Conservation (phyloP, 2,329 filamentous ascomycete species). For the Arthroderma uncinatum region DNA sequence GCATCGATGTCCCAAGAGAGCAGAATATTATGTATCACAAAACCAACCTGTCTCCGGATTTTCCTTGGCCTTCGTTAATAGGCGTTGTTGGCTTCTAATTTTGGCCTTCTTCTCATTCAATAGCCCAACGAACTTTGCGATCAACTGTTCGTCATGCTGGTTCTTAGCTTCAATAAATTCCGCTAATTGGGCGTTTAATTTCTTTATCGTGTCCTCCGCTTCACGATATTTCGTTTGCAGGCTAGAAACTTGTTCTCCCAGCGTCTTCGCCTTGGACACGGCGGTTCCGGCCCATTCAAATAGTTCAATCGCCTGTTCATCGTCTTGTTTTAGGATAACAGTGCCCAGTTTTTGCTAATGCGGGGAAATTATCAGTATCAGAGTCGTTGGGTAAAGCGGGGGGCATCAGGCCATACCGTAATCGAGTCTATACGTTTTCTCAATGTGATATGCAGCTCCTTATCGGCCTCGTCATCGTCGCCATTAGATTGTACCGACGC, state of each 20-base stretch:
- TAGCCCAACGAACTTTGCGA: slow-evolving; percentile 48
- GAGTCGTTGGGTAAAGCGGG: background rate
- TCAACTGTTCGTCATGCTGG: slow-evolving; percentile 45
- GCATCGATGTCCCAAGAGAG: background rate
- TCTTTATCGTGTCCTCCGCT: slow-evolving; percentile 41
- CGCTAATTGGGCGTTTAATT: slow-evolving; percentile 45
- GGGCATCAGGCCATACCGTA: slow-evolving; percentile 25
- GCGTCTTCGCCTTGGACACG: slow-evolving; percentile 32
- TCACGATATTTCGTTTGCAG: slow-evolving; percentile 32
- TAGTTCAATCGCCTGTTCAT: slow-evolving; percentile 45
- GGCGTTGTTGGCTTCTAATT: slow-evolving; percentile 50
- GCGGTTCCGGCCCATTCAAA: slow-evolving; percentile 47
- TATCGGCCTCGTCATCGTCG: slow-evolving; percentile 20
- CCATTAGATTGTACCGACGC: slow-evolving; percentile 18
- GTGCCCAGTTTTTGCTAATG: slow-evolving; percentile 43
- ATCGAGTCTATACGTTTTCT: slow-evolving; percentile 40
- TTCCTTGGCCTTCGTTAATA: slow-evolving; percentile 41
- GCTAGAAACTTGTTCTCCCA: slow-evolving; percentile 33
- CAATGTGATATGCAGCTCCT: slow-evolving; percentile 31
- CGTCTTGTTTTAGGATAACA: slow-evolving; percentile 41
- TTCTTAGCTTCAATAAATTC: slow-evolving; percentile 47
- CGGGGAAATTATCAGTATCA: slow-evolving; percentile 5
- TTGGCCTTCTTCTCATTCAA: slow-evolving; percentile 56
- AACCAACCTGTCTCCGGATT: slow-evolving; percentile 29
- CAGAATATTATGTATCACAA: background rate